A percentile compares a stretch with the other conserved stretches of the same genome.
Evolutionary conservation across 208 protist genomes (phyloP).

Genomic region (Trypanosoma conorhini): DNA sequence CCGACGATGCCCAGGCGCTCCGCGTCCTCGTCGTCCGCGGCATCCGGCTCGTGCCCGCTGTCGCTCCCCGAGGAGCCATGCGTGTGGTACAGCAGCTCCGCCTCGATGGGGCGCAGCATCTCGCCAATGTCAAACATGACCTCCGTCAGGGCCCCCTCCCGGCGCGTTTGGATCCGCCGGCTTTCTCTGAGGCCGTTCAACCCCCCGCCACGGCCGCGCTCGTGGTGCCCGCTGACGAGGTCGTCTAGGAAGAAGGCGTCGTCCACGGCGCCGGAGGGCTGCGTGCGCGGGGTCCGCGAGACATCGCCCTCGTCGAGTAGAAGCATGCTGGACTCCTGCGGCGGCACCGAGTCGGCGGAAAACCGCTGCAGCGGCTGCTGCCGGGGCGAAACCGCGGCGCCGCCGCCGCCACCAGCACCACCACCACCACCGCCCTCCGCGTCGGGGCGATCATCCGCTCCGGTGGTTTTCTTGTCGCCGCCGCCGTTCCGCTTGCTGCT

Average conservation of each 20-base stretch:
- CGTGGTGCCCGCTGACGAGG: constrained; percentile 17
- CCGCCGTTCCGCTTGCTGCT: background rate
- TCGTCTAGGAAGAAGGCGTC: constrained; percentile 23
- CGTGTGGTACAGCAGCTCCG: background rate
- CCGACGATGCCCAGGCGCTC: constrained; percentile 4
- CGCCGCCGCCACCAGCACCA: background rate
- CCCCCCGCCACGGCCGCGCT: background rate
- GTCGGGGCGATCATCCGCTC: background rate
- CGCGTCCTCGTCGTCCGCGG: constrained; percentile 13
- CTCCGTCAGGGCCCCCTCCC: constrained; percentile 9
- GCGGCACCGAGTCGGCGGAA: background rate
- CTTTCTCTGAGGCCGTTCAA: background rate
- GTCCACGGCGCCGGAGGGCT: constrained; percentile 7
- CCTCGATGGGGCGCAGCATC: constrained; percentile 10
- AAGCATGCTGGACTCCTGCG: background rate
- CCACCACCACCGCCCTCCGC: background rate
- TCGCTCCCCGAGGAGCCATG: background rate
- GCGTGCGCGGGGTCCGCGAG: background rate
- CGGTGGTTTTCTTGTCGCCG: background rate
- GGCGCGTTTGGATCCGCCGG: background rate
- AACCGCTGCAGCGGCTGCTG: background rate
- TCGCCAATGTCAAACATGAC: constrained; percentile 20
- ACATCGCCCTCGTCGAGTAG: constrained; percentile 2
- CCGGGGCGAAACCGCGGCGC: background rate
- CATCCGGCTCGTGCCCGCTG: constrained; percentile 6